These are phyloP conservation scores for Ascochyta fabae DNA, from an alignment of 2,329 filamentous ascomycete genomes.

Conservation along the genomic window DNA sequence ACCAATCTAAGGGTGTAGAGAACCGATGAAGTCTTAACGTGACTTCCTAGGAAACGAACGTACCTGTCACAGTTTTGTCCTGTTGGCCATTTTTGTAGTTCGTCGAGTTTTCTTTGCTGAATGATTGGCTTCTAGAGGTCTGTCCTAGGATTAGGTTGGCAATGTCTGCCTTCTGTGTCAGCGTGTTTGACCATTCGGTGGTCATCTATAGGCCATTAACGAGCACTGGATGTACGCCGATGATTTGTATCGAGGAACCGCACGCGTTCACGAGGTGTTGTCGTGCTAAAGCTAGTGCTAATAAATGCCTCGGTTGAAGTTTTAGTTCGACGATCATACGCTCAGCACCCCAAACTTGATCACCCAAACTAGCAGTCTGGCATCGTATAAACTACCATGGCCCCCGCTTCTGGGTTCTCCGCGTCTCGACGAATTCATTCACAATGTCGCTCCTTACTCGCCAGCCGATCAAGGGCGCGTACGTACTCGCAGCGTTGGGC, in stretches of 20 bases:
- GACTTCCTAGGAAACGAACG: too few relatives aligned
- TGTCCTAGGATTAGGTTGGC: constrained; percentile 49
- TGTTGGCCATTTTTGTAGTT: constrained; percentile 52
- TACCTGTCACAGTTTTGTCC: constrained; percentile 44
- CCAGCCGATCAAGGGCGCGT: constrained; percentile 52
- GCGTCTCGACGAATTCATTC: too few relatives aligned
- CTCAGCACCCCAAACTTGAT: not conserved
- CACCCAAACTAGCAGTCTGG: not conserved
- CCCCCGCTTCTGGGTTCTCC: not conserved
- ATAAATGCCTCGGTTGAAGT: constrained; percentile 6
- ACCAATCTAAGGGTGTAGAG: too few relatives aligned
- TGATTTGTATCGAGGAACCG: not conserved
- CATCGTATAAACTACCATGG: constrained; percentile 5
- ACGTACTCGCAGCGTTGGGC: constrained; percentile 44
- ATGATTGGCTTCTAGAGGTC: constrained; percentile 37
- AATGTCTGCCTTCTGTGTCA: constrained; percentile 42
- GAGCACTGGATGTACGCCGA: not conserved
- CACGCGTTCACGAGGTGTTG: too few relatives aligned
- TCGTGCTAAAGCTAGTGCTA: too few relatives aligned
- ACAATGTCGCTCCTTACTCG: constrained; percentile 33
- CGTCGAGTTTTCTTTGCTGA: constrained; percentile 51
- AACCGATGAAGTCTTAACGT: too few relatives aligned
- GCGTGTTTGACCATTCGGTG: constrained; percentile 26
- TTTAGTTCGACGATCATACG: not conserved
- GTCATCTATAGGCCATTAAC: too few relatives aligned